These are phyloP conservation scores for Epicoccum sorghinum DNA, from an alignment of 2,329 filamentous ascomycete genomes.

Conservation along the genomic window DNA sequence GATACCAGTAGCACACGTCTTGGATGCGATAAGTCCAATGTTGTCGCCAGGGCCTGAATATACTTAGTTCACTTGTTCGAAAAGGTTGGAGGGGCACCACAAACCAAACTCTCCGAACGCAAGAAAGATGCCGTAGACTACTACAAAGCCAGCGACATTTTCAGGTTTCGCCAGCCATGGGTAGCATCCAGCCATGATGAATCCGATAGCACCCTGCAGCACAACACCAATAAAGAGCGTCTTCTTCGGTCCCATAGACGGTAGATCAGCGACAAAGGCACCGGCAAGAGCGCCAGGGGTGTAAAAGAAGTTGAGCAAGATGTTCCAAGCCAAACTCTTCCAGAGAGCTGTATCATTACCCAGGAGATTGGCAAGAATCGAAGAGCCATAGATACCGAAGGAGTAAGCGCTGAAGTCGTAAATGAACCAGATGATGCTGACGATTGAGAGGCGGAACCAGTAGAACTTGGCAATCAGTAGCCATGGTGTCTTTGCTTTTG, in stretches of 20 bases:
- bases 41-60: slow-evolving; percentile 76
- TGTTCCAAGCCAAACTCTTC: slow-evolving; percentile 85
- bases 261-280: slow-evolving; percentile 72
- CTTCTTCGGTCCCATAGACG: slow-evolving; percentile 74
- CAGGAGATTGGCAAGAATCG: slow-evolving; percentile 72
- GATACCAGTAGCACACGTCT: slow-evolving; percentile 88
- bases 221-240: slow-evolving; percentile 74
- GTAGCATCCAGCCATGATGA: slow-evolving; percentile 87
- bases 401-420: slow-evolving; percentile 79
- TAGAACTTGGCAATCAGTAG: slow-evolving; percentile 59
- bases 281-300: slow-evolving; percentile 81
- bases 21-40: slow-evolving; percentile 84
- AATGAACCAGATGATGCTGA: slow-evolving; percentile 63
- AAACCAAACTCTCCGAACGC: slow-evolving; percentile 73
- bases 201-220: slow-evolving; percentile 78
- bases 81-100: no score
- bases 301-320: slow-evolving; percentile 87
- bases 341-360: slow-evolving; percentile 68
- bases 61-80: no score
- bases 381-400: slow-evolving; percentile 83
- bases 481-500: slow-evolving; percentile 52
- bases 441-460: slow-evolving; percentile 61
- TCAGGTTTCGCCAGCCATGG: slow-evolving; percentile 67
- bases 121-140: slow-evolving; percentile 80
- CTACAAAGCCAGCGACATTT: slow-evolving; percentile 76